Conservation (phyloP, 1,284 basidiomycete species). For the Porodaedalea pini region DNA sequence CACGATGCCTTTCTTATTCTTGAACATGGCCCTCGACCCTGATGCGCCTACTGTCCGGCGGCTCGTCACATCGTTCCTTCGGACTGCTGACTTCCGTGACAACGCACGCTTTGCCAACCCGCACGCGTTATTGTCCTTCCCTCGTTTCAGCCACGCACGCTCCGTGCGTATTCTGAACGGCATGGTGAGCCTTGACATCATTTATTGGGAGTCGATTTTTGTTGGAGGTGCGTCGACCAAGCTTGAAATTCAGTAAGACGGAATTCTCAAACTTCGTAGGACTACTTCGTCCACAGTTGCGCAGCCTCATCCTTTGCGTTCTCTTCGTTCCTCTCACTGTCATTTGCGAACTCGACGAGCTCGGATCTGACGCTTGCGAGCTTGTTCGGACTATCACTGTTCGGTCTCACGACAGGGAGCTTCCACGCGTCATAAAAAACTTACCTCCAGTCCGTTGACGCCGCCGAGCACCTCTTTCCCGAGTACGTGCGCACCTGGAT, state of each 20-base stretch:
- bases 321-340: slow-evolving; percentile 70
- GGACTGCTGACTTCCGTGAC: too few relatives aligned
- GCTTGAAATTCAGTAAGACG: slow-evolving; percentile 49
- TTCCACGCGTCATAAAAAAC: slow-evolving; percentile 77
- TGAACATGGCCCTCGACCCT: slow-evolving; percentile 80
- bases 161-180: slow-evolving; percentile 64
- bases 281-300: slow-evolving; percentile 50
- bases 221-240: slow-evolving; percentile 49
- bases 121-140: slow-evolving; percentile 81
- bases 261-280: slow-evolving; percentile 64
- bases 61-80: slow-evolving; percentile 76
- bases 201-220: slow-evolving; percentile 74
- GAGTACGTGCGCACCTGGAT: slow-evolving; percentile 81
- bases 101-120: slow-evolving; percentile 77
- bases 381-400: slow-evolving; percentile 84
- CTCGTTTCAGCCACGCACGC: slow-evolving; percentile 80
- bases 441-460: slow-evolving; percentile 78
- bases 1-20: slow-evolving; percentile 87
- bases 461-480: slow-evolving; percentile 85
- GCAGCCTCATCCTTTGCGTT: slow-evolving; percentile 62
- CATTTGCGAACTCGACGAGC: slow-evolving; percentile 74
- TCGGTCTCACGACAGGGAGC: slow-evolving; percentile 61
- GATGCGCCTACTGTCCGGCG: slow-evolving; percentile 66
- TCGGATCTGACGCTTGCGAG: slow-evolving; percentile 80
- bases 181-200: slow-evolving; percentile 64